Percentiles rank a stretch among this genome's conserved stretches.
phyloP scores from a whole-genome alignment of 495 filamentous ascomycete species.

The Aspergillus incahuasiensis region DNA sequence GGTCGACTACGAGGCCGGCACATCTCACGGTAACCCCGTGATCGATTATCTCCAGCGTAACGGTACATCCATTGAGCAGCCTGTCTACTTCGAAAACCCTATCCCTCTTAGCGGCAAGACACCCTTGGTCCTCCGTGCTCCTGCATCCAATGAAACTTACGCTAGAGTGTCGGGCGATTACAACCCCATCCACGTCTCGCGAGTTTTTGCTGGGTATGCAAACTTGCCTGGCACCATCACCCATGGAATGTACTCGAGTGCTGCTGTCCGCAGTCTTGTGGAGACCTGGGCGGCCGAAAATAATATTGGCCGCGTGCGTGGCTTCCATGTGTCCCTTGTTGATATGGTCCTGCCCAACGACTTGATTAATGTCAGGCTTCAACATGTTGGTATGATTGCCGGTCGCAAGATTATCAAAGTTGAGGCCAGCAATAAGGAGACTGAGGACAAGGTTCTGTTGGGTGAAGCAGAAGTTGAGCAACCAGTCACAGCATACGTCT shows the following conservation, averaged over 20 bases:
- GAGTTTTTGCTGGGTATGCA: slow-evolving; percentile 92
- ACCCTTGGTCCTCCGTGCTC: slow-evolving; percentile 77
- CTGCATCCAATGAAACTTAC: slow-evolving; percentile 97
- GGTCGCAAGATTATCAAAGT: slow-evolving; percentile 99
- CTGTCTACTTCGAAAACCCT: slow-evolving; percentile 93
- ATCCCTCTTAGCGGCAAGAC: slow-evolving; percentile 94
- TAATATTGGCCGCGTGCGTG: slow-evolving; percentile 92
- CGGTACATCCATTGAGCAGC: slow-evolving; percentile 91
- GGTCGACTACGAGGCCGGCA: slow-evolving; percentile 86
- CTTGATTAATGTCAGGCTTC: slow-evolving; percentile 84
- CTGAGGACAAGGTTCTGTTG: slow-evolving; percentile 88
- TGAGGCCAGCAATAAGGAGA: slow-evolving; percentile 87
- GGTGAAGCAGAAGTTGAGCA: slow-evolving; percentile 98
- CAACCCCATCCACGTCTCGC: slow-evolving; percentile 97
- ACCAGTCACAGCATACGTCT: slow-evolving; percentile 94
- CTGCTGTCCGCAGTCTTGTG: slow-evolving; percentile 93
- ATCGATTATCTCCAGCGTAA: slow-evolving; percentile 92
- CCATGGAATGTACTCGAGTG: slow-evolving; percentile 98
- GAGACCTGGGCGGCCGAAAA: slow-evolving; percentile 99
- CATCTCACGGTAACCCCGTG: slow-evolving; percentile 92
- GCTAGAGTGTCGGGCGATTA: slow-evolving; percentile 96
- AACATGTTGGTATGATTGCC: slow-evolving; percentile 95
- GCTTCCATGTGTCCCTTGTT: slow-evolving; percentile 90
- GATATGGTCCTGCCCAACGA: slow-evolving; percentile 99
- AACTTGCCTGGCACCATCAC: slow-evolving; percentile 95